A percentile compares a stretch with the other conserved stretches of the same genome.
Evolutionary conservation across 2,329 filamentous ascomycete genomes (phyloP).

Genomic region (Cercospora sojina): DNA sequence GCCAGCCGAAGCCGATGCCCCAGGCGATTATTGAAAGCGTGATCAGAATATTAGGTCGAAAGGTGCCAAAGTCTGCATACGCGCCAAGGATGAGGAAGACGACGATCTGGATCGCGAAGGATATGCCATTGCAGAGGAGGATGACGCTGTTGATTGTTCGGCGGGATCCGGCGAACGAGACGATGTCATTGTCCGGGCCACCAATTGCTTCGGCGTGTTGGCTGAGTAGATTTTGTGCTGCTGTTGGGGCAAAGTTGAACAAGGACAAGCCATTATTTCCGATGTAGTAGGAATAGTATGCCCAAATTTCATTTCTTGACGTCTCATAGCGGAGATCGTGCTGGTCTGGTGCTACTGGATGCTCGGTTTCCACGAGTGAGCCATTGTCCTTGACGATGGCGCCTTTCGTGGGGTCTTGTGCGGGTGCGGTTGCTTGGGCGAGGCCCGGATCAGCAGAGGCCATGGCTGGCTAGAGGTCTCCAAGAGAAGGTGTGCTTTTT

Average conservation of each 20-base stretch:
- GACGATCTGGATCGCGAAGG: slow-evolving; percentile 64
- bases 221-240: slow-evolving; percentile 63
- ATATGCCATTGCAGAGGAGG: slow-evolving; percentile 64
- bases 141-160: slow-evolving; percentile 66
- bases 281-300: slow-evolving; percentile 57
- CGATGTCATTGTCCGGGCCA: slow-evolving; percentile 46
- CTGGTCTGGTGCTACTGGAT: slow-evolving; percentile 54
- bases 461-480: slow-evolving; percentile 30
- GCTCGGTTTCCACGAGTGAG: slow-evolving; percentile 36
- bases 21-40: slow-evolving; percentile 61
- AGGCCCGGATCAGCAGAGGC: slow-evolving; percentile 39
- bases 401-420: slow-evolving; percentile 37
- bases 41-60: slow-evolving; percentile 63
- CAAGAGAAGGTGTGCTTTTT: slow-evolving; percentile 17
- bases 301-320: slow-evolving; percentile 53
- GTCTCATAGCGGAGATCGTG: slow-evolving; percentile 56
- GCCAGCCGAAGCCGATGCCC: slow-evolving; percentile 65
- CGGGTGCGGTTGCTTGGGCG: slow-evolving; percentile 30
- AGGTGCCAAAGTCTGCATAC: slow-evolving; percentile 64
- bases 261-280: slow-evolving; percentile 63
- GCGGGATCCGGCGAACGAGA: slow-evolving; percentile 57
- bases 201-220: slow-evolving; percentile 54
- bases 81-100: slow-evolving; percentile 55
- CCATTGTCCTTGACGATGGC: slow-evolving; percentile 28
- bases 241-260: slow-evolving; percentile 65